A percentile compares a stretch with the other conserved stretches of the same genome.
phyloP scores from a whole-genome alignment of 306 rosid genomes.

The Astragalus membranaceus region DNA sequence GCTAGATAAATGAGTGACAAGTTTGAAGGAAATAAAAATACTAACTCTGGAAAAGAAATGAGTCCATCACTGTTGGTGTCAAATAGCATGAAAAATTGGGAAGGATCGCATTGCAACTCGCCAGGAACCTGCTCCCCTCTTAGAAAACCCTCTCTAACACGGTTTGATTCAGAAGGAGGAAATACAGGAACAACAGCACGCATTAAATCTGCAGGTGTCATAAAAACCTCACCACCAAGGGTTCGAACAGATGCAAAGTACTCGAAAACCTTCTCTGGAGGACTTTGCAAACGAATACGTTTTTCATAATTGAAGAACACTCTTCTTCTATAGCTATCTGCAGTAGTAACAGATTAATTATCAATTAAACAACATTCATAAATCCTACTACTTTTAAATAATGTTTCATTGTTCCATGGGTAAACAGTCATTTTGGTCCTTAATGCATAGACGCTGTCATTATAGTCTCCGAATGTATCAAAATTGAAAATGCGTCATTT shows the following conservation, averaged over 20 bases:
- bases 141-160: constrained; percentile 63
- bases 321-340: constrained; percentile 56
- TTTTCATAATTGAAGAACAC: constrained; percentile 74
- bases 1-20: too few species aligned
- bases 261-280: constrained; percentile 70
- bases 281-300: constrained; percentile 57
- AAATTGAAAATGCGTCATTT: too few species aligned
- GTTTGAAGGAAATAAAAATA: not conserved
- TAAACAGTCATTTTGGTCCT: too few species aligned
- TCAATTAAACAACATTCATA: not conserved
- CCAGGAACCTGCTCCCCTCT: constrained; percentile 62
- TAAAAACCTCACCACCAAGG: constrained; percentile 43
- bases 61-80: constrained; percentile 83
- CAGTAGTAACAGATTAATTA: not conserved
- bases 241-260: constrained; percentile 52
- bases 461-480: too few species aligned
- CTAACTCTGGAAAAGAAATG: constrained; percentile 72
- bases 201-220: constrained; percentile 74
- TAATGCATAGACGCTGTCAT: too few species aligned
- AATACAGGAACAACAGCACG: constrained; percentile 68
- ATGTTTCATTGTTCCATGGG: too few species aligned
- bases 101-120: constrained; percentile 44
- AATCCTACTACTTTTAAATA: too few species aligned
- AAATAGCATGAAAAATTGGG: constrained; percentile 72
- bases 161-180: constrained; percentile 63